Conservation (phyloP, 108 stramenopile genomes). For the Cyclotella atomus region DNA sequence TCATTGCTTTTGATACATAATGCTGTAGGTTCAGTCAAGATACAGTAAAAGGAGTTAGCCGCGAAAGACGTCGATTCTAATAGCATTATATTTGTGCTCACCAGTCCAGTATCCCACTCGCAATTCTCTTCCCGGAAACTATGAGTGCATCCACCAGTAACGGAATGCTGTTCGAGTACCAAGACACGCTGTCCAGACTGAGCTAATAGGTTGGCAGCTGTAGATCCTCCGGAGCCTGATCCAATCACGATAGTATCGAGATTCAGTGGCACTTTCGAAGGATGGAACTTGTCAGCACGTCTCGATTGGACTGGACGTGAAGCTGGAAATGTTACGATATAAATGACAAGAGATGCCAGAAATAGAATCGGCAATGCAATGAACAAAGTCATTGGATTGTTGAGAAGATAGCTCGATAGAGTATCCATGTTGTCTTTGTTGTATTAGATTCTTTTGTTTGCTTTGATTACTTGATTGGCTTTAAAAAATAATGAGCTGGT, state of each 20-base stretch:
- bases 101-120: conserved; percentile 51
- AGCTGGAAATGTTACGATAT: conserved; percentile 28
- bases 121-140: conserved; percentile 58
- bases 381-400: conserved; percentile 1
- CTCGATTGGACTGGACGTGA: conserved; percentile 23
- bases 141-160: conserved; percentile 67
- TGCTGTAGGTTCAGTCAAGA: too few relatives aligned
- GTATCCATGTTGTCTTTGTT: conserved; percentile 15
- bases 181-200: conserved; percentile 59
- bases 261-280: conserved; percentile 32
- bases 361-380: conserved; percentile 12
- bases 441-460: neutral
- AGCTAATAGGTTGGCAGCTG: conserved; percentile 56
- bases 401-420: conserved; percentile 23
- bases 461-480: neutral
- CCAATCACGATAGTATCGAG: conserved; percentile 59
- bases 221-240: conserved; percentile 56
- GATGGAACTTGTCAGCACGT: conserved; percentile 33
- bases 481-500: neutral
- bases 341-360: conserved; percentile 11
- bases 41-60: too few relatives aligned
- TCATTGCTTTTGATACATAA: conserved; percentile 52
- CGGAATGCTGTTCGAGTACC: conserved; percentile 64
- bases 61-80: too few relatives aligned
- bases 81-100: neutral